These are phyloP conservation scores for Datisca glomerata DNA, from an alignment of 306 rosid species.

Conservation along the genomic window DNA sequence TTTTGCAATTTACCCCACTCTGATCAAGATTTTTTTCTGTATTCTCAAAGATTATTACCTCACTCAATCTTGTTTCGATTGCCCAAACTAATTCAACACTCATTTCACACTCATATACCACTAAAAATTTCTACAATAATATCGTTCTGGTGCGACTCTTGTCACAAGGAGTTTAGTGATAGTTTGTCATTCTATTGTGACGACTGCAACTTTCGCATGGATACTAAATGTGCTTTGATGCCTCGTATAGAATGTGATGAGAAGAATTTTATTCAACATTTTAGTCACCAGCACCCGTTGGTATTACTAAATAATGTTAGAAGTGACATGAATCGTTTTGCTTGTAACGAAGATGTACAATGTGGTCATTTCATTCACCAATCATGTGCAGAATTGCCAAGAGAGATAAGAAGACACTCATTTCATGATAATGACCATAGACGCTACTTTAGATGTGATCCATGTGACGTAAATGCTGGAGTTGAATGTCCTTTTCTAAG, in stretches of 20 bases:
- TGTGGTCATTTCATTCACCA: constrained; percentile 5
- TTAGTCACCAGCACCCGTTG: neutral
- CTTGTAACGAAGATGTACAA: neutral
- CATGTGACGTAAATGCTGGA: neutral
- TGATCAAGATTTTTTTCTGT: neutral
- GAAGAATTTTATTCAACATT: neutral
- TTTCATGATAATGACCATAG: neutral
- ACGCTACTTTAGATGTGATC: neutral
- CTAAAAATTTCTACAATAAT: neutral
- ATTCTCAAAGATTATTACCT: neutral
- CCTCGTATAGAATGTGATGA: neutral
- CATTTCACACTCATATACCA: neutral
- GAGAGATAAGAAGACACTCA: neutral
- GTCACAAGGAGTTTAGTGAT: neutral
- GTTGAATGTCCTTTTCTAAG: neutral
- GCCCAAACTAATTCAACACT: neutral
- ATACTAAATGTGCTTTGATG: neutral
- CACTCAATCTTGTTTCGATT: neutral
- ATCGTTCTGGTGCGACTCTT: neutral
- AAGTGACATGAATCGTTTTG: neutral
- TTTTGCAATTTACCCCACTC: neutral
- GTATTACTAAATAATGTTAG: too few relatives aligned
- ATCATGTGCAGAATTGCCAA: neutral
- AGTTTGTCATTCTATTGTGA: neutral
- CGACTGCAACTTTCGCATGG: neutral